Evolutionary conservation across 2,329 filamentous ascomycete species (phyloP).

Genomic region (Neonectria ditissima): DNA sequence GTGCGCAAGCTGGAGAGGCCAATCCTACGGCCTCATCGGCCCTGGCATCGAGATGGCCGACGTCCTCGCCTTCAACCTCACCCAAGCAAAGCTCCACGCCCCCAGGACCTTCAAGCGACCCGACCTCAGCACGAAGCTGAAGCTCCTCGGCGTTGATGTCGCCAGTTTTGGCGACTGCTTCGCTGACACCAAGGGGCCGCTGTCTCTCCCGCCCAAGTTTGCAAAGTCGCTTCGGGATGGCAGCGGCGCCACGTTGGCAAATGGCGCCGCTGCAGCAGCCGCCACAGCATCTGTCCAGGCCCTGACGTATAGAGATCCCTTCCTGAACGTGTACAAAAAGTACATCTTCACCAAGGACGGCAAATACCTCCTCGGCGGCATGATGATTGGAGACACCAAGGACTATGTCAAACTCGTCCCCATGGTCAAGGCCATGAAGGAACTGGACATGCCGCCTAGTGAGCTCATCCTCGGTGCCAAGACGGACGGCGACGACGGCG

Average conservation of each 20-base stretch:
- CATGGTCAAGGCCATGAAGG: constrained; percentile 86
- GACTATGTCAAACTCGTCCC: constrained; percentile 92
- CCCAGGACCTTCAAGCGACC: constrained; percentile 81
- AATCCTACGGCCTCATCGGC: constrained; percentile 89
- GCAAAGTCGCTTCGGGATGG: constrained; percentile 48
- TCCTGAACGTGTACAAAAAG: constrained; percentile 91
- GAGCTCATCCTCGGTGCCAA: constrained; percentile 86
- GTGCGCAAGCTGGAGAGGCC: constrained; percentile 88
- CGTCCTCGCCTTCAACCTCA: constrained; percentile 90
- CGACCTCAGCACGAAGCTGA: constrained; percentile 91
- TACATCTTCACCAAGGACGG: constrained; percentile 91
- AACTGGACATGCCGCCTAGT: constrained; percentile 80
- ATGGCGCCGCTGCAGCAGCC: constrained; percentile 19
- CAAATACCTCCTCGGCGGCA: constrained; percentile 91
- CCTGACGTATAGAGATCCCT: constrained; percentile 89
- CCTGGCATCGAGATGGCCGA: constrained; percentile 95
- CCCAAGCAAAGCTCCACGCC: constrained; percentile 79
- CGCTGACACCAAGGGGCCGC: constrained; percentile 85
- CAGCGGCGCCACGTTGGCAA: constrained; percentile 8
- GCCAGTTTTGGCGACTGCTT: constrained; percentile 96
- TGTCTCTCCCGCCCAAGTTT: constrained; percentile 73
- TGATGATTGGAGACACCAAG: constrained; percentile 95
- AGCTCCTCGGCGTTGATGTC: constrained; percentile 89
- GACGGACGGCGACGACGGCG: constrained; percentile 76
- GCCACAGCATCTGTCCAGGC: constrained; percentile 76